A percentile compares a stretch with the other conserved stretches of the same genome.
Conservation (phyloP, 306 rosid genomes). For the Begonia fuchsioides region DNA sequence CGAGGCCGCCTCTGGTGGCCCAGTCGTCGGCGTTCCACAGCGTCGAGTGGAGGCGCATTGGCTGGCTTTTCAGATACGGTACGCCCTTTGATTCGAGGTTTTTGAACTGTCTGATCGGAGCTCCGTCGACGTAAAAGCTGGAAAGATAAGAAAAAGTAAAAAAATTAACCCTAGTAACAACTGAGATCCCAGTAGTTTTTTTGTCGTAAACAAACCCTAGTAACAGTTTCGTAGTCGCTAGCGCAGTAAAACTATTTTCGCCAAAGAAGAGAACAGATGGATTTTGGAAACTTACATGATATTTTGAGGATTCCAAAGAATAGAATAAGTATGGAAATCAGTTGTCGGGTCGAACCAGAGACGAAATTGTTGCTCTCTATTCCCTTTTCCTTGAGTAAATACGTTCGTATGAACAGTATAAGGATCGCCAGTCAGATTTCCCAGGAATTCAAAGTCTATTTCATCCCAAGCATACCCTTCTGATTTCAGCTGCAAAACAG, state of each 20-base stretch:
- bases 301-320: slow-evolving; percentile 48
- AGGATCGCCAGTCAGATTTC: slow-evolving; percentile 60
- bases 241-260: too few relatives aligned
- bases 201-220: too few relatives aligned
- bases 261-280: not conserved
- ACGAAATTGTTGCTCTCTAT: slow-evolving; percentile 61
- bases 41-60: slow-evolving; percentile 56
- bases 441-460: slow-evolving; percentile 61
- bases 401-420: slow-evolving; percentile 59
- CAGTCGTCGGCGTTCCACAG: slow-evolving; percentile 74
- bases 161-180: too few relatives aligned
- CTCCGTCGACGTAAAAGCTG: slow-evolving; percentile 60
- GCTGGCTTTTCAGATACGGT: slow-evolving; percentile 50
- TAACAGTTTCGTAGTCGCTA: too few relatives aligned
- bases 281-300: slow-evolving; percentile 24
- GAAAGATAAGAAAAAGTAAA: slow-evolving; percentile 1
- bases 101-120: slow-evolving; percentile 70
- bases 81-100: slow-evolving; percentile 41
- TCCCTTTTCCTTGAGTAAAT: slow-evolving; percentile 56
- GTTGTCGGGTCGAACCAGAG: slow-evolving; percentile 76
- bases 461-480: slow-evolving; percentile 60
- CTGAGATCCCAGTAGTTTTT: too few relatives aligned
- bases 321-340: slow-evolving; percentile 56
- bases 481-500: slow-evolving; percentile 31
- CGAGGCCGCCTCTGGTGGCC: slow-evolving; percentile 75